These are phyloP conservation scores for Phyllosticta citrichinensis DNA, from an alignment of 2,329 filamentous ascomycete species.

Conservation along the genomic window DNA sequence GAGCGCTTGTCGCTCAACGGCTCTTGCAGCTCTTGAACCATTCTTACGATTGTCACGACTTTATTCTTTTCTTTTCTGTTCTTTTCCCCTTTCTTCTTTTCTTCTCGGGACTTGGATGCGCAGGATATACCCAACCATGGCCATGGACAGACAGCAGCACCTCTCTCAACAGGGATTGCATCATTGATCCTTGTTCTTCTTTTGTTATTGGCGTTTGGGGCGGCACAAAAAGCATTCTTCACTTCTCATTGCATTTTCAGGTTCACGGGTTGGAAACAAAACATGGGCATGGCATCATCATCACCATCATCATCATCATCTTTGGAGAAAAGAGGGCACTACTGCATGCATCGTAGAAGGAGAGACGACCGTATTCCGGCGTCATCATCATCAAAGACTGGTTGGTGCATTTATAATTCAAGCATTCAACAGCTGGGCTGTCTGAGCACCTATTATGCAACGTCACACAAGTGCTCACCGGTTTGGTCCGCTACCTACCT, in stretches of 20 bases:
- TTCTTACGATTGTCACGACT: neutral
- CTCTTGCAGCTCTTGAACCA: neutral
- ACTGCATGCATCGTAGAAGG: too few species aligned
- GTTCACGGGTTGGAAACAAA: neutral
- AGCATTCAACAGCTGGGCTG: neutral
- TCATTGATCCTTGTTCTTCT: neutral
- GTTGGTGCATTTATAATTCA: neutral
- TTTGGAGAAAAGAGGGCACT: too few species aligned
- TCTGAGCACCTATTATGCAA: too few species aligned
- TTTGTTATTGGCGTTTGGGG: neutral
- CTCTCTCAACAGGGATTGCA: neutral
- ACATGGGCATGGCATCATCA: neutral
- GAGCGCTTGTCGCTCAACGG: slow-evolving; percentile 10
- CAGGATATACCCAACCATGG: slow-evolving; percentile 11
- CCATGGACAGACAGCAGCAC: slow-evolving; percentile 6
- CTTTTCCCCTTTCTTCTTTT: neutral
- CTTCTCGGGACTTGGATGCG: slow-evolving; percentile 9
- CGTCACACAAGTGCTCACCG: too few species aligned
- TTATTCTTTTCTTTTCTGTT: neutral
- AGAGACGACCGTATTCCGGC: too few species aligned
- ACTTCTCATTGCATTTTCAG: neutral
- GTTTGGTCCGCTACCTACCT: neutral
- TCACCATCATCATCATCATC: too few species aligned
- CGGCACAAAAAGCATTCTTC: slow-evolving; percentile 2
- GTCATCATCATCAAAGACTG: too few species aligned